phyloP scores from a whole-genome alignment of 2,329 filamentous ascomycete species.

The Ophiostoma fasciatum region DNA sequence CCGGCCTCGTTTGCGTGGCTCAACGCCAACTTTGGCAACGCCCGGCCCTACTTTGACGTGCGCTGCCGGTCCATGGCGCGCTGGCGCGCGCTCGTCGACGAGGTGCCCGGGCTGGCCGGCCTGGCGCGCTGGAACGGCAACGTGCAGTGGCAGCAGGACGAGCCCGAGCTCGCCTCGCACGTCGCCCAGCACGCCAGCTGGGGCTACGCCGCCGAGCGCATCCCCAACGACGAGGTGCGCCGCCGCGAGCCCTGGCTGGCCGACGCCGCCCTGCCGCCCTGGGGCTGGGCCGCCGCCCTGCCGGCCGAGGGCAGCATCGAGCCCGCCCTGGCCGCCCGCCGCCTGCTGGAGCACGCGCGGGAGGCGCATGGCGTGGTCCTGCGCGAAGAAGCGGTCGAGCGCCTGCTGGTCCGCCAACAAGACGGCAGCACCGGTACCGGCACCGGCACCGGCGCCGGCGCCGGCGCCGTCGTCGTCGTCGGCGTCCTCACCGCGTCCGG shows the following conservation, averaged over 20 bases:
- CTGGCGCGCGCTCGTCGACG: conserved; percentile 14
- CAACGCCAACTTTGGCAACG: conserved; percentile 17
- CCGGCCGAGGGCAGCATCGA: conserved; percentile 18
- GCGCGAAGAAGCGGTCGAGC: not conserved
- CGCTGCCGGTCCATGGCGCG: conserved; percentile 16
- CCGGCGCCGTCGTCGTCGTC: too few relatives aligned
- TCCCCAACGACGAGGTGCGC: conserved; percentile 10
- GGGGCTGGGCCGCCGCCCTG: conserved; percentile 12
- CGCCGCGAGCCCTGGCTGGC: conserved; percentile 10
- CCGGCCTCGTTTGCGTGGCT: conserved; percentile 20
- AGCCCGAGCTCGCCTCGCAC: conserved; percentile 14
- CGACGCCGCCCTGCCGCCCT: conserved; percentile 7
- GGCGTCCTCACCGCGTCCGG: conserved; percentile 11
- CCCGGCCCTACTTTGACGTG: conserved; percentile 17
- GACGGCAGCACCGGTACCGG: conserved; percentile 4
- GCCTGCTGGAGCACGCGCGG: conserved; percentile 1
- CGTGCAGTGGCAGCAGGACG: conserved; percentile 14
- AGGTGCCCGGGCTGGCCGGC: conserved; percentile 13
- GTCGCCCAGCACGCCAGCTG: conserved; percentile 13
- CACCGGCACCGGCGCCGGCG: too few relatives aligned
- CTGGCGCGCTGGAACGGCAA: conserved; percentile 15
- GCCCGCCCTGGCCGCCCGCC: conserved; percentile 14
- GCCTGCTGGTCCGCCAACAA: conserved; percentile 9
- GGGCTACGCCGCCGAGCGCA: conserved; percentile 15
- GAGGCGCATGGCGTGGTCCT: not conserved